phyloP scores from a whole-genome alignment of 305 asterid genomes.

The Fraxinus sp. region DNA sequence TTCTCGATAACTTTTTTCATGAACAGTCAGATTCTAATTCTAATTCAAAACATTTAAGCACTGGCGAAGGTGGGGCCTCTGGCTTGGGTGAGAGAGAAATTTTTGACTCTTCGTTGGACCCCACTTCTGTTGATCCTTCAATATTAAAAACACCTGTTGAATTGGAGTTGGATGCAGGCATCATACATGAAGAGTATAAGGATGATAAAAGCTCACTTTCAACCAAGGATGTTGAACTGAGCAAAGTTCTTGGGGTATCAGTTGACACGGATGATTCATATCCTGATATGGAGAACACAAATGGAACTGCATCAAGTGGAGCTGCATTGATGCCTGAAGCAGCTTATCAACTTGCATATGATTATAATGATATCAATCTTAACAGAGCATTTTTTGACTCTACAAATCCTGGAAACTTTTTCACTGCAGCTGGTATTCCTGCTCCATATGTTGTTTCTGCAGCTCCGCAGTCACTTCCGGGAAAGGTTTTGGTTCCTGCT shows the following conservation, averaged over 20 bases:
- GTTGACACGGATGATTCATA: slow-evolving; percentile 36
- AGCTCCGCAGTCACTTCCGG: slow-evolving; percentile 65
- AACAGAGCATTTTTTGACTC: slow-evolving; percentile 42
- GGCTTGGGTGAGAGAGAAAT: slow-evolving; percentile 31
- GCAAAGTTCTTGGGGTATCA: slow-evolving; percentile 30
- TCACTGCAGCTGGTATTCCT: slow-evolving; percentile 82
- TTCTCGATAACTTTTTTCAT: slow-evolving; percentile 25
- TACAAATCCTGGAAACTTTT: slow-evolving; percentile 46
- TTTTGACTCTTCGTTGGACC: slow-evolving; percentile 30
- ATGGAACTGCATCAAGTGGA: slow-evolving; percentile 36
- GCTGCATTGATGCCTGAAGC: slow-evolving; percentile 34
- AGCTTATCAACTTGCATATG: slow-evolving; percentile 35
- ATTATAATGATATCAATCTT: slow-evolving; percentile 35
- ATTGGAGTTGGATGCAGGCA: slow-evolving; percentile 40
- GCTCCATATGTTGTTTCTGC: slow-evolving; percentile 85
- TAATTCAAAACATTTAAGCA: slow-evolving; percentile 32
- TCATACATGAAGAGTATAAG: slow-evolving; percentile 28
- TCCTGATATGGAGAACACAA: slow-evolving; percentile 25
- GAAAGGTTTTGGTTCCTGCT: slow-evolving; percentile 95
- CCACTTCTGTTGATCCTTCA: slow-evolving; percentile 41
- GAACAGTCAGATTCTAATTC: slow-evolving; percentile 38
- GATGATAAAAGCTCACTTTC: slow-evolving; percentile 41
- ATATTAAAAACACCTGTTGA: slow-evolving; percentile 21
- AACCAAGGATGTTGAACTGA: slow-evolving; percentile 25
- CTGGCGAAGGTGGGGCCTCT: slow-evolving; percentile 33